Evolutionary conservation across 1,139 yeast genomes (phyloP).

Genomic region (Geotrichum siamense): DNA sequence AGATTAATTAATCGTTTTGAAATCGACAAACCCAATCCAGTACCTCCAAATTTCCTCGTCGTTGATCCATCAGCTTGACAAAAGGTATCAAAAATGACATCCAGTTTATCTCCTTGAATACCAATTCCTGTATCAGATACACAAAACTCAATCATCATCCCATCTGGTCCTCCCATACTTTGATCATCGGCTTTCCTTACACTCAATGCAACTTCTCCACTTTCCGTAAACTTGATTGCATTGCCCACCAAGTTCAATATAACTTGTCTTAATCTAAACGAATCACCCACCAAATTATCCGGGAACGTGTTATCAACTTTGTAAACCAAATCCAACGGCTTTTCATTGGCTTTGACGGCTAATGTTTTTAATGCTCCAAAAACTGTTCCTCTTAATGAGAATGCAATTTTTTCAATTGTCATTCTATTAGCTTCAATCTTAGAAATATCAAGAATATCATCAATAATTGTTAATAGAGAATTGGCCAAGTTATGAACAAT

Average conservation of each 20-base stretch:
- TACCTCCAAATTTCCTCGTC: constrained; percentile 86
- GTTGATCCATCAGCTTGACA: constrained; percentile 93
- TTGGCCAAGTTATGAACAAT: constrained; percentile 83
- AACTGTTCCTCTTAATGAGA: constrained; percentile 75
- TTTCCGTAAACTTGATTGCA: constrained; percentile 77
- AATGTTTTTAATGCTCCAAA: constrained; percentile 82
- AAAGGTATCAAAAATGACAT: constrained; percentile 77
- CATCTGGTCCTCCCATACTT: constrained; percentile 42
- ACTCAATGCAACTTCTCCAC: constrained; percentile 56
- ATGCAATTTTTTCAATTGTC: constrained; percentile 86
- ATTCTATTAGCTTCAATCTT: constrained; percentile 88
- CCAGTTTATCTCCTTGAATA: constrained; percentile 73
- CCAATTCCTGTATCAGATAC: constrained; percentile 89
- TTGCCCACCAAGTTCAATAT: constrained; percentile 78
- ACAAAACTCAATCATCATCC: constrained; percentile 68
- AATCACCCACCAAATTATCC: constrained; percentile 77
- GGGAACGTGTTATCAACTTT: constrained; percentile 83
- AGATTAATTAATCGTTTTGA: constrained; percentile 78
- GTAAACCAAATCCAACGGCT: constrained; percentile 69
- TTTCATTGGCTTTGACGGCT: constrained; percentile 83
- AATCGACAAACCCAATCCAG: constrained; percentile 79
- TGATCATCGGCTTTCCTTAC: constrained; percentile 38
- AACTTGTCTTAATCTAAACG: constrained; percentile 78
- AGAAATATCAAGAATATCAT: constrained; percentile 82
- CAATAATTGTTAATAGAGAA: constrained; percentile 74